Conservation (phyloP, 495 filamentous ascomycete species). For the Talaromyces nanjingensis region DNA sequence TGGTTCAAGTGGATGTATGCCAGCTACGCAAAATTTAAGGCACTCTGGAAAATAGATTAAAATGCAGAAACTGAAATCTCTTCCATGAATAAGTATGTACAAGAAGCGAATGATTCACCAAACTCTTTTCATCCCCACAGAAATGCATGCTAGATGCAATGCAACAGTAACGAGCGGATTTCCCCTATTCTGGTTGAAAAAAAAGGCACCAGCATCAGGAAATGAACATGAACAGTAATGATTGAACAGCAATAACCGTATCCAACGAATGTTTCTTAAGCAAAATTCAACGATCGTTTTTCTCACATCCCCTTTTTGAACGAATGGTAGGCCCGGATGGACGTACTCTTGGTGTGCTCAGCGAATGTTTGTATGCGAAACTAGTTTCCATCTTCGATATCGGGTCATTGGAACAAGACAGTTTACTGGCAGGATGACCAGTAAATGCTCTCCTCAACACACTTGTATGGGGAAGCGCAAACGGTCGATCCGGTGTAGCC, state of each 20-base stretch:
- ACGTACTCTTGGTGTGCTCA: not conserved
- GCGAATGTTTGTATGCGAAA: not conserved
- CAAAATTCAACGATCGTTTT: not conserved
- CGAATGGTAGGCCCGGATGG: not conserved
- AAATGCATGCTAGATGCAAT: not conserved
- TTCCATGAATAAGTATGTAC: not conserved
- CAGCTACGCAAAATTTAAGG: not conserved
- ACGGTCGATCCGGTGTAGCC: constrained; percentile 8
- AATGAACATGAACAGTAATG: not conserved
- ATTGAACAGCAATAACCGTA: not conserved
- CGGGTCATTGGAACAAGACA: not conserved
- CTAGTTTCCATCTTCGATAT: not conserved
- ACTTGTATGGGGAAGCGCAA: constrained; percentile 8
- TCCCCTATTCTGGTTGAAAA: not conserved
- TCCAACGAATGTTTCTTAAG: not conserved
- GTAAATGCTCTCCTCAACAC: constrained; percentile 4
- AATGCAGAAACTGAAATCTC: not conserved
- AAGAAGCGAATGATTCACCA: not conserved
- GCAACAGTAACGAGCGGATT: not conserved
- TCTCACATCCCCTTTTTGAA: not conserved
- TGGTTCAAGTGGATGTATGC: too few species aligned
- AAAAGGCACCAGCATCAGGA: not conserved
- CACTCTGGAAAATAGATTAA: too few species aligned
- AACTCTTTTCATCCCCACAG: not conserved
- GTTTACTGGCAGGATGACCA: constrained; percentile 9